Conservation (phyloP, 306 rosid species). For the Abrus pulchellus region DNA sequence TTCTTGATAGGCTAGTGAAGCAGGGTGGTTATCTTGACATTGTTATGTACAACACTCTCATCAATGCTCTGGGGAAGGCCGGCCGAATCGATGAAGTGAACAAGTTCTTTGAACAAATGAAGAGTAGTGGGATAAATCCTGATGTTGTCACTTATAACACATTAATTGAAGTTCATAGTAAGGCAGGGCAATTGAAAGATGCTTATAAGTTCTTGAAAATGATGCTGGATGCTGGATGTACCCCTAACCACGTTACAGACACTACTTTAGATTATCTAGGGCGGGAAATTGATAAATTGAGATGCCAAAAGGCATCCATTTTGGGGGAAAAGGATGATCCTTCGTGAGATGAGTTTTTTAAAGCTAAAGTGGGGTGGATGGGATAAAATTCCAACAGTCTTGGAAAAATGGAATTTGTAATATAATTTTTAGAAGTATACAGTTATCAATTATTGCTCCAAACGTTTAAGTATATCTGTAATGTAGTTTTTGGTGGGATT, state of each 20-base stretch:
- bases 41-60: slow-evolving; percentile 92
- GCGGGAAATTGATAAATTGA: slow-evolving; percentile 79
- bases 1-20: slow-evolving; percentile 80
- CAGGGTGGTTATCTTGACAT: slow-evolving; percentile 93
- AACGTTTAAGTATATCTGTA: too few relatives aligned
- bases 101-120: slow-evolving; percentile 87
- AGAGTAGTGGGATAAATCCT: slow-evolving; percentile 77
- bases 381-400: background rate
- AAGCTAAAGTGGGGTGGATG: background rate
- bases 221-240: slow-evolving; percentile 93
- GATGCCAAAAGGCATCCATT: slow-evolving; percentile 79
- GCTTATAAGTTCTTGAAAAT: slow-evolving; percentile 83
- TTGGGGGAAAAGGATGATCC: slow-evolving; percentile 59
- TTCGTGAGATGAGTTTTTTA: slow-evolving; percentile 43
- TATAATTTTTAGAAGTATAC: background rate
- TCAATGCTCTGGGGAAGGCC: slow-evolving; percentile 90
- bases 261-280: slow-evolving; percentile 90
- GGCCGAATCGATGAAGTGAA: slow-evolving; percentile 77
- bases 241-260: slow-evolving; percentile 91
- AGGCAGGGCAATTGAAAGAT: slow-evolving; percentile 85
- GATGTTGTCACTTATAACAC: slow-evolving; percentile 90
- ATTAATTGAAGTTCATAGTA: slow-evolving; percentile 89
- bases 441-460: too few relatives aligned
- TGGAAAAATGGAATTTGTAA: slow-evolving; percentile 19
- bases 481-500: too few relatives aligned